phyloP scores from a whole-genome alignment of 2,329 filamentous ascomycete genomes.

The Setomelanomma holmii region DNA sequence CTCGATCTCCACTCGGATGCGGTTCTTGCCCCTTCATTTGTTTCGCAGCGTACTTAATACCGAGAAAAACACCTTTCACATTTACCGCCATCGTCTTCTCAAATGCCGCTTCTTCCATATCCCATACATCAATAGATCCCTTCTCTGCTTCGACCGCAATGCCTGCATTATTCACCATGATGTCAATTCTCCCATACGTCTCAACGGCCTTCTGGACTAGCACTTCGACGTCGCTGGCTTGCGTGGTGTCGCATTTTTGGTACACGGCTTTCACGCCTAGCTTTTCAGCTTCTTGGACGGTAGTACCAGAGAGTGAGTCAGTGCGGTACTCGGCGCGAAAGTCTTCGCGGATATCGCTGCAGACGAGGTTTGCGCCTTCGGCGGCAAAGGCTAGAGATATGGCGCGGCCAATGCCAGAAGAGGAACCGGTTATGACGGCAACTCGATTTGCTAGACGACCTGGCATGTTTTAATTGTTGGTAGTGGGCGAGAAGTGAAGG shows the following conservation, averaged over 20 bases:
- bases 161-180: conserved; percentile 56
- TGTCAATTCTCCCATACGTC: conserved; percentile 61
- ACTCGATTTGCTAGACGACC: conserved; percentile 36
- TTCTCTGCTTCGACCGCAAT: conserved; percentile 50
- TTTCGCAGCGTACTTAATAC: conserved; percentile 54
- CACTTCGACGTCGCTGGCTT: conserved; percentile 50
- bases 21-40: conserved; percentile 61
- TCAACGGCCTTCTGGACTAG: conserved; percentile 51
- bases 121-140: conserved; percentile 52
- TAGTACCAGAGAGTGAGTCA: conserved; percentile 25
- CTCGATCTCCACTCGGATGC: conserved; percentile 47
- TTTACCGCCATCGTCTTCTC: conserved; percentile 52
- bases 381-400: conserved; percentile 39
- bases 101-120: conserved; percentile 55
- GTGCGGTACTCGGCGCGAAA: conserved; percentile 22
- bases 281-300: conserved; percentile 39
- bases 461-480: conserved; percentile 13
- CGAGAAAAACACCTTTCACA: conserved; percentile 49
- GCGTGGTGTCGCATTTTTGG: conserved; percentile 52
- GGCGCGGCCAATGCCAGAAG: conserved; percentile 45
- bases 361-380: conserved; percentile 42
- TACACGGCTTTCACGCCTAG: conserved; percentile 46
- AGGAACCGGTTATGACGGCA: conserved; percentile 45
- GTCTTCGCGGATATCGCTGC: conserved; percentile 37
- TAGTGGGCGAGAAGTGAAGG: neutral